Conservation (phyloP, 805 yeast species). For the Candida awuae region DNA sequence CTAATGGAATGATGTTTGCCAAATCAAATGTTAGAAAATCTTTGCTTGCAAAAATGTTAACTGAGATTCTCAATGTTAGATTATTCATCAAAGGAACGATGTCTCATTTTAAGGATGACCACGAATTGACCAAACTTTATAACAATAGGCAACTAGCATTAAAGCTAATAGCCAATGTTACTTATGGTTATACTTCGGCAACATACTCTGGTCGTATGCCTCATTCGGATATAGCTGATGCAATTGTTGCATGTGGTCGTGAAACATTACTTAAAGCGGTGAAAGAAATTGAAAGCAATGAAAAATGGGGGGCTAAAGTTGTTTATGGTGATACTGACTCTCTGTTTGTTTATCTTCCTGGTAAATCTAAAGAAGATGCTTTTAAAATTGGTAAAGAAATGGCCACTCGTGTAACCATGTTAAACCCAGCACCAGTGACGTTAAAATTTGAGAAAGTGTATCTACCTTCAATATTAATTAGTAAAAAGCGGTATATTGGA, state of each 20-base stretch:
- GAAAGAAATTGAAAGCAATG: constrained; percentile 49
- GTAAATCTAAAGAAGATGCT: constrained; percentile 68
- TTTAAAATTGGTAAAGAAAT: constrained; percentile 66
- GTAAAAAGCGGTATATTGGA: constrained; percentile 91
- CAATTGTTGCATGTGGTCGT: constrained; percentile 85
- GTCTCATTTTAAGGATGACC: constrained; percentile 41
- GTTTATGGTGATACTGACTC: constrained; percentile 98
- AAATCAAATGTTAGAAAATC: constrained; percentile 62
- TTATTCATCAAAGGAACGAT: constrained; percentile 71
- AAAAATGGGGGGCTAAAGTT: constrained; percentile 77
- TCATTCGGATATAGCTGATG: constrained; percentile 88
- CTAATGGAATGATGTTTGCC: constrained; percentile 80
- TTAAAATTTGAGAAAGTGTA: constrained; percentile 91
- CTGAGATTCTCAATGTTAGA: constrained; percentile 74
- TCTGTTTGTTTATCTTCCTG: constrained; percentile 83
- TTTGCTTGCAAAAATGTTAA: constrained; percentile 71
- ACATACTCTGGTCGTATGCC: constrained; percentile 97
- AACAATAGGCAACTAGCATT: constrained; percentile 79
- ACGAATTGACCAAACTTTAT: constrained; percentile 46
- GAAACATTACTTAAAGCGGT: constrained; percentile 74
- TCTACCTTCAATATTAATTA: constrained; percentile 71
- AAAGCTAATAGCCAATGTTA: constrained; percentile 87
- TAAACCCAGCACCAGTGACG: constrained; percentile 73
- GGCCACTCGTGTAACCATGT: constrained; percentile 51
- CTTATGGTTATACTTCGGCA: constrained; percentile 94